A percentile compares a stretch with the other conserved stretches of the same genome.
Evolutionary conservation across 441 rosid genomes (phyloP).

Genomic region (Corymbia calophylla): DNA sequence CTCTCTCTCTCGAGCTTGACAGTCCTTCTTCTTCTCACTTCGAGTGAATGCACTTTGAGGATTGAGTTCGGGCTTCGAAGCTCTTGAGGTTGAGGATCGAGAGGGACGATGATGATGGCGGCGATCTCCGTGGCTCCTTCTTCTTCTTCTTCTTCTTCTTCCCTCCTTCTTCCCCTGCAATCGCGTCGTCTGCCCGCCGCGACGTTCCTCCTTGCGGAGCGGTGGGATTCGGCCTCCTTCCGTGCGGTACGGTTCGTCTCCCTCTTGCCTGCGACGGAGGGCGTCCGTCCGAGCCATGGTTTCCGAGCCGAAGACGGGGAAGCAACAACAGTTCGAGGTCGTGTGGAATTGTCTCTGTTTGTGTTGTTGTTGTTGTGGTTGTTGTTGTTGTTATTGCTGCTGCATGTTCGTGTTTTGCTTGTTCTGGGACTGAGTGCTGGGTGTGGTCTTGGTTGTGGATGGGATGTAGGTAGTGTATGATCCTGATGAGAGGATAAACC

Average conservation of each 20-base stretch:
- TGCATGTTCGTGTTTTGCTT: neutral
- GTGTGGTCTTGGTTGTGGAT: slow-evolving; percentile 5
- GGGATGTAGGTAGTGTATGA: slow-evolving; percentile 61
- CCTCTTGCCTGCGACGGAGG: slow-evolving; percentile 14
- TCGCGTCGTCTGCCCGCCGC: slow-evolving; percentile 11
- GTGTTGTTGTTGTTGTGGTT: neutral
- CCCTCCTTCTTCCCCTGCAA: slow-evolving; percentile 32
- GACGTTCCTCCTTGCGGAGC: slow-evolving; percentile 23
- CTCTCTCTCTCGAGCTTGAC: neutral
- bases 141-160: neutral
- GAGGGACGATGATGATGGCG: neutral
- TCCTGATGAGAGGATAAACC: slow-evolving; percentile 73
- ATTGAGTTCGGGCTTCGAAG: neutral
- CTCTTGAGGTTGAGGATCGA: neutral
- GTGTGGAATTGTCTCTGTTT: neutral
- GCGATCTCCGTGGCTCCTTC: slow-evolving; percentile 24
- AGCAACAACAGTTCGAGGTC: slow-evolving; percentile 9
- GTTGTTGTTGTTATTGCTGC: neutral
- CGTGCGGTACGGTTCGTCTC: slow-evolving; percentile 12
- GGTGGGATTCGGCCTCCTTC: slow-evolving; percentile 12
- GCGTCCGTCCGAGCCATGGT: slow-evolving; percentile 33
- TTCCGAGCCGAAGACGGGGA: neutral
- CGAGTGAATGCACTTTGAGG: neutral
- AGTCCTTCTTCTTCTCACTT: neutral
- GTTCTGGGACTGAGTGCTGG: neutral